phyloP scores from a whole-genome alignment of 306 rosid species.

The Vicia villosa region DNA sequence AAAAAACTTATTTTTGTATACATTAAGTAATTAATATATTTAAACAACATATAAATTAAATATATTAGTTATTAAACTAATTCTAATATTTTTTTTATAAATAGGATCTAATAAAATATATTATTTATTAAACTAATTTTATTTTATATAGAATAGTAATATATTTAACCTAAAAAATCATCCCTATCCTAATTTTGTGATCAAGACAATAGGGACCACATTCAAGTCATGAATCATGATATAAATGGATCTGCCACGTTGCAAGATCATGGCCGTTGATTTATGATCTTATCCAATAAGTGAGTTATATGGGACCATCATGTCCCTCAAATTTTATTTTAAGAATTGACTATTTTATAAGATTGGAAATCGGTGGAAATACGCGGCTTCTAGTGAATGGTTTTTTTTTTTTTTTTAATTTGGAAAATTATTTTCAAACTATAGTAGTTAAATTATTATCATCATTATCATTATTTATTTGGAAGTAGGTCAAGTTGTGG shows the following conservation, averaged over 20 bases:
- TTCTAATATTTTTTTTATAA: no score
- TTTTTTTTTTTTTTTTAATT: background rate
- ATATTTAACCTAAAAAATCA: background rate
- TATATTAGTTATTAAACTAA: no score
- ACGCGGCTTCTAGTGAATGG: slow-evolving; percentile 61
- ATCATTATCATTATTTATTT: background rate
- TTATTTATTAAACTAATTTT: no score
- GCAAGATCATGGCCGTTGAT: slow-evolving; percentile 32
- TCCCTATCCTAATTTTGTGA: slow-evolving; percentile 7
- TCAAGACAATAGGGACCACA: background rate
- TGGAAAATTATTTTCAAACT: slow-evolving; percentile 22
- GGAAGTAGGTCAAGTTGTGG: background rate
- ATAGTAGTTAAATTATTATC: background rate
- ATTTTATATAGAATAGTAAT: no score
- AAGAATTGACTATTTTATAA: background rate
- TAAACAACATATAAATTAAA: no score
- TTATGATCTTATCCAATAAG: slow-evolving; percentile 36
- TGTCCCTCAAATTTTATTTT: slow-evolving; percentile 10
- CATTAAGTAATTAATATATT: no score
- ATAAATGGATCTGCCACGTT: slow-evolving; percentile 31
- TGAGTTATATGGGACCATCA: slow-evolving; percentile 35
- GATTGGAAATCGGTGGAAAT: background rate
- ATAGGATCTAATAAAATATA: no score
- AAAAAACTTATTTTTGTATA: no score
- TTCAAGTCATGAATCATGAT: background rate